Conservation (phyloP, 2,329 filamentous ascomycete species). For the Cladosporium oxysporum region DNA sequence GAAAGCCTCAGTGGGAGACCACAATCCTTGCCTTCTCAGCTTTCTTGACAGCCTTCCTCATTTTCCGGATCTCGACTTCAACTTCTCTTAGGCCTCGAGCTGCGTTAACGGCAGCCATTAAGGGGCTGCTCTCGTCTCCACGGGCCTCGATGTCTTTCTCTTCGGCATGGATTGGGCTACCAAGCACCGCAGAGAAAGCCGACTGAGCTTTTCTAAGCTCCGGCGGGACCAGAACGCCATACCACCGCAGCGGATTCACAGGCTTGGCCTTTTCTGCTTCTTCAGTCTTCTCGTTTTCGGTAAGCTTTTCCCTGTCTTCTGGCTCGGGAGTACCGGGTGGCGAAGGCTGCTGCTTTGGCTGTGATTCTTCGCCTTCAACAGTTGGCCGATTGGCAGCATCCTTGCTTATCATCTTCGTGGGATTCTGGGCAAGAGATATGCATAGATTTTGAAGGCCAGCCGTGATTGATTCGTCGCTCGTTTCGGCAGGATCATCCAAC, state of each 20-base stretch:
- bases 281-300: not conserved
- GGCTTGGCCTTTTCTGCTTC: not conserved
- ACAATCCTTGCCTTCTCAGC: conserved; percentile 27
- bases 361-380: not conserved
- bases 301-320: not conserved
- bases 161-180: conserved; percentile 41
- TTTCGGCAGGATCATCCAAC: not conserved
- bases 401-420: not conserved
- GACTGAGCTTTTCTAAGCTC: conserved; percentile 59
- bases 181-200: conserved; percentile 56
- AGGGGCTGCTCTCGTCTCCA: conserved; percentile 39
- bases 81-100: conserved; percentile 62
- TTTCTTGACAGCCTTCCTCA: conserved; percentile 50
- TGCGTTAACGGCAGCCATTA: conserved; percentile 61
- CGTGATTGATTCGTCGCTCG: not conserved
- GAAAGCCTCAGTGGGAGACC: not conserved
- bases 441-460: not conserved
- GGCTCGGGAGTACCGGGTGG: conserved; percentile 47
- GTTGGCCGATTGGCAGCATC: not conserved
- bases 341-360: conserved; percentile 27
- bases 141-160: not conserved
- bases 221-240: conserved; percentile 55
- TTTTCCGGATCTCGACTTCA: conserved; percentile 67
- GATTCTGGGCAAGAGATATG: not conserved
- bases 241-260: conserved; percentile 59